Conservation (phyloP, 495 filamentous ascomycete species). For the Staphylotrichum longicolle region DNA sequence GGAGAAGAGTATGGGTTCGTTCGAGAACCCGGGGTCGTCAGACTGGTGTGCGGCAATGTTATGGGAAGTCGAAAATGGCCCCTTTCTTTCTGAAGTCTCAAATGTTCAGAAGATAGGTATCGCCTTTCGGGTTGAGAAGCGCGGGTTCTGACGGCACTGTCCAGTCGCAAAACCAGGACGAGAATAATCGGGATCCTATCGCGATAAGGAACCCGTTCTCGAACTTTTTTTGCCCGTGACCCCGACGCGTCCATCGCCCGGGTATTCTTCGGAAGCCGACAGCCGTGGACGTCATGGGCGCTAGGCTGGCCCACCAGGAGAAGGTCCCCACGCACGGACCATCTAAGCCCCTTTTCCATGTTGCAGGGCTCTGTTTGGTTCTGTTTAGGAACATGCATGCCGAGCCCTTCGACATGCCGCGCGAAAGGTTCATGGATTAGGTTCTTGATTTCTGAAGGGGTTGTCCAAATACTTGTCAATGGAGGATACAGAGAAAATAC, state of each 20-base stretch:
- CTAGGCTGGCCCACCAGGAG: not conserved
- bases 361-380: not conserved
- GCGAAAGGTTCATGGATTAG: no score
- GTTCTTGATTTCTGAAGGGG: no score
- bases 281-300: constrained; percentile 1
- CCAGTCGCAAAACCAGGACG: constrained; percentile 3
- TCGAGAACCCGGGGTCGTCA: no score
- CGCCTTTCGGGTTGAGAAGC: no score
- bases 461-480: no score
- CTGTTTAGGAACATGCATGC: not conserved
- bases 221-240: constrained; percentile 19
- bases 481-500: no score
- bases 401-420: no score
- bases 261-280: constrained; percentile 13
- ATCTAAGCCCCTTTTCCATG: not conserved
- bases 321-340: constrained; percentile 2
- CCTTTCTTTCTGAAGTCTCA: not conserved
- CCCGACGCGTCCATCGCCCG: constrained; percentile 19
- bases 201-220: constrained; percentile 19
- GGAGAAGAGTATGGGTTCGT: no score
- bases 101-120: not conserved
- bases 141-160: no score
- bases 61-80: not conserved
- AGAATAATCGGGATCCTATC: constrained; percentile 9
- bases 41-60: no score